These are phyloP conservation scores for Aspergillus sp. DNA, from an alignment of 2,329 filamentous ascomycete species.

Conservation along the genomic window DNA sequence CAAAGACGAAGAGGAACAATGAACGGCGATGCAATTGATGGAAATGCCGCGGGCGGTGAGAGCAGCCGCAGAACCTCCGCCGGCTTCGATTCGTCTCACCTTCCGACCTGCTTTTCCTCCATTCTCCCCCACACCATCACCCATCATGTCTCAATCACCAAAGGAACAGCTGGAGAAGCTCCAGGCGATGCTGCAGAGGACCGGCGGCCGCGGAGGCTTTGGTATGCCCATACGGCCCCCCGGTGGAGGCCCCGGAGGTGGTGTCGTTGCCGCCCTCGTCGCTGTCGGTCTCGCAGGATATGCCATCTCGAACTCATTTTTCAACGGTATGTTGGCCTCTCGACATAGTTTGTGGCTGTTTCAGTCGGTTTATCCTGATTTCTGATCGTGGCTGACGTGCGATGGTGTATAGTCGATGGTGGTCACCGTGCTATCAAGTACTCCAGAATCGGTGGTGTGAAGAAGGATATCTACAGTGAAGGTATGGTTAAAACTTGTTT, in stretches of 20 bases:
- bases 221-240: conserved; percentile 49
- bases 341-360: not conserved
- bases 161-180: conserved; percentile 66
- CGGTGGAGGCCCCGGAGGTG: conserved; percentile 54
- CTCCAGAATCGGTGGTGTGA: conserved; percentile 84
- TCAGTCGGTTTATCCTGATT: not conserved
- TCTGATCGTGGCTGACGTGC: conserved; percentile 14
- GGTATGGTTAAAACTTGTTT: conserved; percentile 52
- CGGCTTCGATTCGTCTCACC: conserved; percentile 24
- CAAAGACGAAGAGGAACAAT: not conserved
- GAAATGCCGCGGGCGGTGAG: conserved; percentile 21
- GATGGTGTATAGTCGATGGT: conserved; percentile 71
- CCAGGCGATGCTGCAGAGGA: conserved; percentile 60
- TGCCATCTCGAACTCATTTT: conserved; percentile 58
- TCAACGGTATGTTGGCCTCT: conserved; percentile 56
- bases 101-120: conserved; percentile 22
- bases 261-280: conserved; percentile 55
- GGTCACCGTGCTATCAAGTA: conserved; percentile 99
- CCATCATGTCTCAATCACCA: conserved; percentile 54
- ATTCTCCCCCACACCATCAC: conserved; percentile 18
- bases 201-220: conserved; percentile 49
- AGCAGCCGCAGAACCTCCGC: conserved; percentile 25
- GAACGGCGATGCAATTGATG: not conserved
- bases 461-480: conserved; percentile 95
- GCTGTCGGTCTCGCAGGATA: conserved; percentile 50